Conservation (phyloP, 768 basidiomycete genomes). For the Xerocomellus amylosporus region DNA sequence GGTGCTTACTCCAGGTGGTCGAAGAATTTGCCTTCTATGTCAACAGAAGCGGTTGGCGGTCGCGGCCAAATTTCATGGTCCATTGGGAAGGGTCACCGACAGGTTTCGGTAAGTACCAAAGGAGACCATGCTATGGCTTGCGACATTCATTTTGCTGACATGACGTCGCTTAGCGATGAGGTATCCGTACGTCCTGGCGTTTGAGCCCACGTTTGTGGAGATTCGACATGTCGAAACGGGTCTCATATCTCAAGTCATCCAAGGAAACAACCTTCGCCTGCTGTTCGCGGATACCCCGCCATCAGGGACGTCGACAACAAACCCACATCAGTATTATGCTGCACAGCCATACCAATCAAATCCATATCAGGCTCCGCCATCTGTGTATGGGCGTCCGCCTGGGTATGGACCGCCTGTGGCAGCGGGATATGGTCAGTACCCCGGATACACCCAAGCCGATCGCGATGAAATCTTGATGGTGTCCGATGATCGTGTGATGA, state of each 20-base stretch:
- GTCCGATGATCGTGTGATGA: slow-evolving; percentile 82
- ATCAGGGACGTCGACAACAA: slow-evolving; percentile 65
- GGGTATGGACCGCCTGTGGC: slow-evolving; percentile 25
- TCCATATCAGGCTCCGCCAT: slow-evolving; percentile 32
- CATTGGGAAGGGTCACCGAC: slow-evolving; percentile 95
- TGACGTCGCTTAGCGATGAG: slow-evolving; percentile 65
- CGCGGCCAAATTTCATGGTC: slow-evolving; percentile 89
- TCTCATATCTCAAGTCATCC: slow-evolving; percentile 88
- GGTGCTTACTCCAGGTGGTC: slow-evolving; percentile 6
- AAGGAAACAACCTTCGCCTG: slow-evolving; percentile 84
- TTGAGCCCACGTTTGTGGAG: slow-evolving; percentile 96
- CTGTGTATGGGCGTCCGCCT: slow-evolving; percentile 26
- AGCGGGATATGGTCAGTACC: slow-evolving; percentile 40
- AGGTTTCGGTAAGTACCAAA: slow-evolving; percentile 76
- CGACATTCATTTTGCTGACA: slow-evolving; percentile 4
- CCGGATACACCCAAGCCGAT: slow-evolving; percentile 49
- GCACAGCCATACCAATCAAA: slow-evolving; percentile 29
- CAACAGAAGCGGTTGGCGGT: slow-evolving; percentile 92
- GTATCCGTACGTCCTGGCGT: slow-evolving; percentile 94
- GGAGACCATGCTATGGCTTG: not conserved
- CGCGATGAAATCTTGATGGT: slow-evolving; percentile 88
- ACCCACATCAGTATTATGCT: slow-evolving; percentile 34
- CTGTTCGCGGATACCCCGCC: slow-evolving; percentile 94
- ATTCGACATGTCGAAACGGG: slow-evolving; percentile 95
- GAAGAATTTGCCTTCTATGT: slow-evolving; percentile 98